A percentile compares a stretch with the other conserved stretches of the same genome.
These are phyloP conservation scores for Myxozyma udenii DNA, from an alignment of 805 yeast genomes.

Conservation along the genomic window DNA sequence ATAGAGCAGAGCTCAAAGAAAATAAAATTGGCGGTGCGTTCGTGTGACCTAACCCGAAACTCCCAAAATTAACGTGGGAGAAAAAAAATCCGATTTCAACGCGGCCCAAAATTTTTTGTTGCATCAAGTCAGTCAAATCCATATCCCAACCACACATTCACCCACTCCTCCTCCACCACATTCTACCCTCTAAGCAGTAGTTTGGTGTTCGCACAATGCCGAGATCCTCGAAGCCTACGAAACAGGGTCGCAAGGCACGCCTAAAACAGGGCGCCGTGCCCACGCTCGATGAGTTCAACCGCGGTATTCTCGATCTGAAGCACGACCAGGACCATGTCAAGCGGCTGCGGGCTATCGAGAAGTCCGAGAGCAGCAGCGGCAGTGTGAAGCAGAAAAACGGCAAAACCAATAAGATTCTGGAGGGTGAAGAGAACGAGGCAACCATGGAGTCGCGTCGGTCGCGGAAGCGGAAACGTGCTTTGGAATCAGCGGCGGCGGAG, in stretches of 20 bases:
- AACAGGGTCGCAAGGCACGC: slow-evolving; percentile 90
- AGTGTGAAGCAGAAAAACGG: slow-evolving; percentile 35
- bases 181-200: no score
- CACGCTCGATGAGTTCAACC: slow-evolving; percentile 73
- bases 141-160: no score
- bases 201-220: no score
- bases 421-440: slow-evolving; percentile 27
- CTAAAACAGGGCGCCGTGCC: slow-evolving; percentile 94
- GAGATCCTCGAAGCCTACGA: slow-evolving; percentile 9
- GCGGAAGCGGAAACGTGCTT: slow-evolving; percentile 4
- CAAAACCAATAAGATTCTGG: slow-evolving; percentile 16
- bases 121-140: no score
- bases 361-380: background rate
- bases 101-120: no score
- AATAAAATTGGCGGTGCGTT: no score
- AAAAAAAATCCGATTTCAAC: no score
- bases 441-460: background rate
- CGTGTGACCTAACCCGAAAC: background rate
- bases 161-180: no score
- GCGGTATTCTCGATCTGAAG: slow-evolving; percentile 44
- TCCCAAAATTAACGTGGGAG: background rate
- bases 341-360: slow-evolving; percentile 24
- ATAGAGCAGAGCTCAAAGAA: no score
- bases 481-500: slow-evolving; percentile 6
- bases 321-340: slow-evolving; percentile 13